phyloP scores from a whole-genome alignment of 2,329 filamentous ascomycete species.

The Pseudocercospora musae region DNA sequence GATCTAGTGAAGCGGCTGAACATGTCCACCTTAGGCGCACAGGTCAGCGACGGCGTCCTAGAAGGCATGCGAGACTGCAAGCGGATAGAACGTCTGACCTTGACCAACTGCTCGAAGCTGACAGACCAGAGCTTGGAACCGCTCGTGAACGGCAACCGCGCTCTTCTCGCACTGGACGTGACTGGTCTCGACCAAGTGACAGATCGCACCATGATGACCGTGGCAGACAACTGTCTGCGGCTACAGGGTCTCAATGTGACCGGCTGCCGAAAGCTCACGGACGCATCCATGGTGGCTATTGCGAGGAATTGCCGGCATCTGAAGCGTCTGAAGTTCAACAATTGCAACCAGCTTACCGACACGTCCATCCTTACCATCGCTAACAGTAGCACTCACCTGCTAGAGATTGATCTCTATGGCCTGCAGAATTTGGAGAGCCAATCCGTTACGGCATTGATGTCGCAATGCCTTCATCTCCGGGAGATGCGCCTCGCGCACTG shows the following conservation, averaged over 20 bases:
- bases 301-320: slow-evolving; percentile 81
- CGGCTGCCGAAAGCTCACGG: slow-evolving; percentile 77
- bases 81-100: slow-evolving; percentile 83
- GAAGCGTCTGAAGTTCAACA: slow-evolving; percentile 94
- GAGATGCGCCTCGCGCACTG: slow-evolving; percentile 87
- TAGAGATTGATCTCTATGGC: slow-evolving; percentile 92
- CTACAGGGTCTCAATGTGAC: slow-evolving; percentile 93
- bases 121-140: slow-evolving; percentile 80
- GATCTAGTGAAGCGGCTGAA: slow-evolving; percentile 92
- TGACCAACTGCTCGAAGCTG: slow-evolving; percentile 83
- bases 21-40: slow-evolving; percentile 70
- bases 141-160: slow-evolving; percentile 73
- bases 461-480: slow-evolving; percentile 75
- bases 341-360: slow-evolving; percentile 81
- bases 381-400: slow-evolving; percentile 80
- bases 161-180: slow-evolving; percentile 85
- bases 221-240: slow-evolving; percentile 77
- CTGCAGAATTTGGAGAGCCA: slow-evolving; percentile 77
- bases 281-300: slow-evolving; percentile 76
- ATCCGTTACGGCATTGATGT: slow-evolving; percentile 76
- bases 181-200: slow-evolving; percentile 78
- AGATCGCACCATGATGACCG: slow-evolving; percentile 70
- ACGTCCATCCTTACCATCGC: slow-evolving; percentile 81
- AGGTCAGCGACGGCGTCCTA: slow-evolving; percentile 86
- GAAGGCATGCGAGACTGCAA: slow-evolving; percentile 79